Evolutionary conservation across 345 rosid genomes (phyloP).

Genomic region (Brassica carinata): DNA sequence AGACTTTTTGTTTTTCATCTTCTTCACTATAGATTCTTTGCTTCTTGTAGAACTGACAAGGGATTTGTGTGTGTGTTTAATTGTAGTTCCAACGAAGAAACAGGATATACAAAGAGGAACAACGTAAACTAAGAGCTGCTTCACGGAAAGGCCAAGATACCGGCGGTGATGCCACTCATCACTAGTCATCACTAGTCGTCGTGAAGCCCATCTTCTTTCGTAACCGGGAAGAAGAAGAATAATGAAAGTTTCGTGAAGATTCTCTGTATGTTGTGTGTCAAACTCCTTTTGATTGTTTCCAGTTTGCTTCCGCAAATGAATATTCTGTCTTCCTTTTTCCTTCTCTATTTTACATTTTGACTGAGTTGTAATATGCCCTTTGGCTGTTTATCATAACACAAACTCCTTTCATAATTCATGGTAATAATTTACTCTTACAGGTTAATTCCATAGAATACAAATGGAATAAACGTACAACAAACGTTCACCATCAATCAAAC

Average conservation of each 20-base stretch:
- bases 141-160: slow-evolving; percentile 56
- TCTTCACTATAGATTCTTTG: not conserved
- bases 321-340: not conserved
- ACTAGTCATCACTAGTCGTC: slow-evolving; percentile 43
- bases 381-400: slow-evolving; percentile 17
- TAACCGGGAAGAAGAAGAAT: slow-evolving; percentile 24
- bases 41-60: slow-evolving; percentile 15
- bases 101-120: slow-evolving; percentile 96
- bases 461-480: too few species aligned
- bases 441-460: too few species aligned
- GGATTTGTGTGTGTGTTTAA: not conserved
- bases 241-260: slow-evolving; percentile 37
- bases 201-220: not conserved
- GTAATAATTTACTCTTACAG: slow-evolving; percentile 10
- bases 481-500: not conserved
- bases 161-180: slow-evolving; percentile 46
- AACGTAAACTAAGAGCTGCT: slow-evolving; percentile 89
- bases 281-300: slow-evolving; percentile 17
- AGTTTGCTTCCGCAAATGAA: slow-evolving; percentile 11
- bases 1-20: not conserved
- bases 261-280: slow-evolving; percentile 30
- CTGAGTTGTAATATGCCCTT: slow-evolving; percentile 18
- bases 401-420: slow-evolving; percentile 29
- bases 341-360: slow-evolving; percentile 9
- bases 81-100: slow-evolving; percentile 91